Conservation (phyloP, 2,329 filamentous ascomycete species). For the Fusarium ramigenum region DNA sequence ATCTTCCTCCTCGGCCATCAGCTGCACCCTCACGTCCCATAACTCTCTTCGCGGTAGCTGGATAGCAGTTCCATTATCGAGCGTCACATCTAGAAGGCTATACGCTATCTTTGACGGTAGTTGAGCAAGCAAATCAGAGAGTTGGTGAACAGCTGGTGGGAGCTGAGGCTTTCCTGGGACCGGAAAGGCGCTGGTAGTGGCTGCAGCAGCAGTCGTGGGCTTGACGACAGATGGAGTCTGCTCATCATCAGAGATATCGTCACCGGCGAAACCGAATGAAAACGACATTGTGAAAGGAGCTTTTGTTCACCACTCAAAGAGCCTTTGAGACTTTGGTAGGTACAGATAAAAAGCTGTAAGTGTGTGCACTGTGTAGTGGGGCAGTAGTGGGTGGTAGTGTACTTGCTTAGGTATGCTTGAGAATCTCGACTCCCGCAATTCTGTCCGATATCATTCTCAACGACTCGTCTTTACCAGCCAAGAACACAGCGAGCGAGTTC, state of each 20-base stretch:
- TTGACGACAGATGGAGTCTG: slow-evolving; percentile 37
- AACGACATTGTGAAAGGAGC: slow-evolving; percentile 54
- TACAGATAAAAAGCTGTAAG: slow-evolving; percentile 31
- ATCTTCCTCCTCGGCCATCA: slow-evolving; percentile 76
- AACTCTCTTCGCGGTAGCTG: slow-evolving; percentile 77
- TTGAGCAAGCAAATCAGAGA: slow-evolving; percentile 61
- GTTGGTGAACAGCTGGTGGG: slow-evolving; percentile 60
- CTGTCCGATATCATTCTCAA: slow-evolving; percentile 11
- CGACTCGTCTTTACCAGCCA: background rate
- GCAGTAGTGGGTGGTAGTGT: slow-evolving; percentile 10
- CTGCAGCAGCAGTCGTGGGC: slow-evolving; percentile 37
- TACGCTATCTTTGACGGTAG: slow-evolving; percentile 82
- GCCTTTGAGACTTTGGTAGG: background rate
- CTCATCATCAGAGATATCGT: slow-evolving; percentile 65
- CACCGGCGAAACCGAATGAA: slow-evolving; percentile 70
- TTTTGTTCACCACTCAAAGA: slow-evolving; percentile 5
- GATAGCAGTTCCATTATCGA: slow-evolving; percentile 62
- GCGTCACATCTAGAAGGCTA: slow-evolving; percentile 66
- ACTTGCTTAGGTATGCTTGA: slow-evolving; percentile 5
- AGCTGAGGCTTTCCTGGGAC: slow-evolving; percentile 69
- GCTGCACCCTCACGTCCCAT: slow-evolving; percentile 82
- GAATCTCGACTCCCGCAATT: slow-evolving; percentile 25
- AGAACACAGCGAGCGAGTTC: background rate
- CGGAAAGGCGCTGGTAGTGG: slow-evolving; percentile 61
- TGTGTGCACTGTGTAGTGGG: slow-evolving; percentile 44